Evolutionary conservation across 495 filamentous ascomycete genomes (phyloP), one percentile per base, ranked within the genome.

Genomic region (Paragyromitra xinjiangensis): DNA sequence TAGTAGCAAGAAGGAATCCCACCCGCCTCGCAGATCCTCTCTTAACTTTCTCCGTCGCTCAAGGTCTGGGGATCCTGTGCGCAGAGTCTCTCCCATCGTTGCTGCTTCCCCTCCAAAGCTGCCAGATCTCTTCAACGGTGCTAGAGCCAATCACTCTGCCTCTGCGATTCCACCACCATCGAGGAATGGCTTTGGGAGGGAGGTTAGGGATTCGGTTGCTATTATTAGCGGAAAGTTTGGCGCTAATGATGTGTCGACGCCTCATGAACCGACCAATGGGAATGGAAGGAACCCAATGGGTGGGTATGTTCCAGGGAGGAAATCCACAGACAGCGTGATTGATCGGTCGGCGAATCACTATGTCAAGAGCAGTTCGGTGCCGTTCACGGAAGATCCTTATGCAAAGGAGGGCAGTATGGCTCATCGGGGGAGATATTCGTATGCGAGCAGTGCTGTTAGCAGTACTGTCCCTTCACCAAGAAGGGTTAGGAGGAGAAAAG

Each of bases 371-470:
- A 80, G 78, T 53, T 71, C 75, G 12, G 75, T 75, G 34, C 80
- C 72, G 14, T 45, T 74, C 39, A 71, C 83, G 68, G 86, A 88
- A 45, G 93, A 97, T 81, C 92, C 93, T 24, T 94, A 94, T 83
- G 89, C 92, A 53, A 88, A 92, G 42, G 90, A 91, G 39, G 93
- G 94, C 84, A 99, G 95, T 87, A 98, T 99, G 93, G 94, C 96
- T 68, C 91, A 99, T 85, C 93, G 95, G 79, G 94, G 95, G 64
- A 92, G 95, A 59, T 97, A 97, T 84, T 98, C 94, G 84, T 98
- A 98, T 82, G 95, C 95, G 64, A 97, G 93, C 85, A 96, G 92
- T 84, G 92, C 92, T 40, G 88, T 93, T 64, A 97, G 93, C 85
- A 77, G 29, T 22, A 93, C 93, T 71, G 90, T 97, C 85, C 97